These are phyloP conservation scores for Heliamphora pulchella DNA, from an alignment of 179 eudicot genomes.

Conservation along the genomic window DNA sequence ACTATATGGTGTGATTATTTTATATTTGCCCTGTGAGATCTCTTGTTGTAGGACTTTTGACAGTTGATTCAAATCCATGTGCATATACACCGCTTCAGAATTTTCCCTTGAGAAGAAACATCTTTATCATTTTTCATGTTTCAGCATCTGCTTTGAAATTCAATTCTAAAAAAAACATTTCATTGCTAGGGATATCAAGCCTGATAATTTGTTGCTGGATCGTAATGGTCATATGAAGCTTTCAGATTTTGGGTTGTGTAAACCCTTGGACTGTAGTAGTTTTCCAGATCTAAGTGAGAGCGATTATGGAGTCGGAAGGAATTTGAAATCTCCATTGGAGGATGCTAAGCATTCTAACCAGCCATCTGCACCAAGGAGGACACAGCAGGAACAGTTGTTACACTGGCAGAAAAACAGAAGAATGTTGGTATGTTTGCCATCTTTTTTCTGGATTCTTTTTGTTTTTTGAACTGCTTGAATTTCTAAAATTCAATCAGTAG, in stretches of 20 bases:
- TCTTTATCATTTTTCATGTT: neutral
- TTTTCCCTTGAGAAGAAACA: neutral
- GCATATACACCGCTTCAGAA: neutral
- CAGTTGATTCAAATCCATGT: neutral
- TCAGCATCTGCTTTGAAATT: neutral
- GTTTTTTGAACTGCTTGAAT: neutral
- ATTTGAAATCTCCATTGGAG: constrained; percentile 7
- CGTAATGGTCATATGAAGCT: constrained; percentile 17
- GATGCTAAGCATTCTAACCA: constrained; percentile 10
- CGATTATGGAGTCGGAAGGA: constrained; percentile 8
- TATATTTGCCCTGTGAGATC: neutral
- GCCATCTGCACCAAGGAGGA: constrained; percentile 12
- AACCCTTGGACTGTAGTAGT: constrained; percentile 18
- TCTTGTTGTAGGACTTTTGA: neutral
- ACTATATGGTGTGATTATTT: neutral
- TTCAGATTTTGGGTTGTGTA: constrained; percentile 19
- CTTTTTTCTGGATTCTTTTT: neutral
- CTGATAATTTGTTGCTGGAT: constrained; percentile 19
- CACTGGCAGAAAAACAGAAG: constrained; percentile 17
- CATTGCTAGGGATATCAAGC: constrained; percentile 14
- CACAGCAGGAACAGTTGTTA: constrained; percentile 14
- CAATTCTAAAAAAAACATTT: neutral
- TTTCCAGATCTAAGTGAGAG: constrained; percentile 13
- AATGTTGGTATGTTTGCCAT: constrained; percentile 11
- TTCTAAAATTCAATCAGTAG: neutral